These are phyloP conservation scores for Paecilomyces formosus DNA, from an alignment of 2,329 filamentous ascomycete genomes.

Conservation along the genomic window DNA sequence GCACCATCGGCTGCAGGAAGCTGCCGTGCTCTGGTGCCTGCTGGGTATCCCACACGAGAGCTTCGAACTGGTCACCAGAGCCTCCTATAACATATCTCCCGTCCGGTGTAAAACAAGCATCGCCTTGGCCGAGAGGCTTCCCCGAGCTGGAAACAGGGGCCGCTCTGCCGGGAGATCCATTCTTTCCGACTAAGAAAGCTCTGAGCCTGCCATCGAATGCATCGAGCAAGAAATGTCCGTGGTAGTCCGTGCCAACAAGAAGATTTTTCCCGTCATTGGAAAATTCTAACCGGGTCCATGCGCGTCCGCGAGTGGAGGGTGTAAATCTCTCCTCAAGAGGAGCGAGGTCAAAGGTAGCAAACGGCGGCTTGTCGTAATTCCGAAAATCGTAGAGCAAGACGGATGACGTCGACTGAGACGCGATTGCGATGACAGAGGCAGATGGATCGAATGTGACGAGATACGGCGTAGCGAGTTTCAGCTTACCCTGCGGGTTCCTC, in stretches of 20 bases:
- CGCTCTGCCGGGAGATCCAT: conserved; percentile 41
- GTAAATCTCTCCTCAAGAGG: conserved; percentile 49
- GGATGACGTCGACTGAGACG: conserved; percentile 68
- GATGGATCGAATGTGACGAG: conserved; percentile 88
- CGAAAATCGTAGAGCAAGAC: conserved; percentile 87
- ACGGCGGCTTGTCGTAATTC: conserved; percentile 88
- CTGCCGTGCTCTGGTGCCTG: conserved; percentile 47
- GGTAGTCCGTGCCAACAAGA: conserved; percentile 73
- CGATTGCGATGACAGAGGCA: conserved; percentile 84
- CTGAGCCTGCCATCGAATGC: conserved; percentile 78
- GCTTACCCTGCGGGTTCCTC: conserved; percentile 68
- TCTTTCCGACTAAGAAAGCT: conserved; percentile 56
- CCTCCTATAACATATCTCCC: conserved; percentile 83
- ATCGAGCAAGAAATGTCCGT: conserved; percentile 86
- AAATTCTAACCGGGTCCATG: conserved; percentile 88
- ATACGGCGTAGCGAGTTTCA: conserved; percentile 73
- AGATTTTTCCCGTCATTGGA: conserved; percentile 90
- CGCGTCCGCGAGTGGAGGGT: conserved; percentile 39
- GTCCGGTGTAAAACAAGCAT: conserved; percentile 84
- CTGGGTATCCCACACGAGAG: conserved; percentile 81
- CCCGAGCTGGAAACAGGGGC: conserved; percentile 46
- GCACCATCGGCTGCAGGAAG: conserved; percentile 38
- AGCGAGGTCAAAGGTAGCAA: conserved; percentile 73
- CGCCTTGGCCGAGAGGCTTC: conserved; percentile 53
- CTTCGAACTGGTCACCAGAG: conserved; percentile 57